Evolutionary conservation across 169 alveolate genomes (phyloP), one percentile per base, ranked within the genome.

Genomic region (Plasmodium blacklocki): DNA sequence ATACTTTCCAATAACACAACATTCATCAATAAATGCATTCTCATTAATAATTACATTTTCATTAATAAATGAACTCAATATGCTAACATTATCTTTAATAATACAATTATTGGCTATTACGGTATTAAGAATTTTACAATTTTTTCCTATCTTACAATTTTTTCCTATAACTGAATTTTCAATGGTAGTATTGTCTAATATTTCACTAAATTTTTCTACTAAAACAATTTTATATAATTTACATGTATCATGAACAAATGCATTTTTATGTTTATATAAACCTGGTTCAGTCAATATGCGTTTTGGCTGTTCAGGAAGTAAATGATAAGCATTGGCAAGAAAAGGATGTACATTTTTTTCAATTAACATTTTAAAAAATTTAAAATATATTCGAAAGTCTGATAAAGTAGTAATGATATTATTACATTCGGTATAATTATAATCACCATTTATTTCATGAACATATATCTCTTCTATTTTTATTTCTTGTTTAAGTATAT

Each of bases 341-440:
- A 83, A 83, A 6, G 91, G 91, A 72, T 83, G 91, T n/a, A 83
- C 62, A 83, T 68, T 67, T 83, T 52, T 83, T 60, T 83, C 91
- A 54, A 83, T 67, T 68, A 83, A 56, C 56, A 62, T 83, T 67
- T 83, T 67, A 83, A 45, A 83, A 54, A 83, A 83, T 29, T 83
- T 83, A 56, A 68, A 83, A 67, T 83, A 83, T 7, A 67, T 83
- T 26, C 91, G 21, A 68, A 83, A 83, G 45, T 83, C 91, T 39
- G 83, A 67, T 29, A 83, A 83, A 29, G 91, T 83, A n/a, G 66
- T 70, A 21, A 83, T 83, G 14, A 83, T 83, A 12, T 83, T 74
- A 60, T 83, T 83, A 70, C 91, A 83, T 54, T 83, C 91, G 14
- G 91, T 68, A 50, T 68, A 83, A 29, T 83, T 83, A 47, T 68